These are phyloP conservation scores for Xerocomus amazonicus DNA, from an alignment of 1,284 basidiomycete genomes.

Conservation along the genomic window DNA sequence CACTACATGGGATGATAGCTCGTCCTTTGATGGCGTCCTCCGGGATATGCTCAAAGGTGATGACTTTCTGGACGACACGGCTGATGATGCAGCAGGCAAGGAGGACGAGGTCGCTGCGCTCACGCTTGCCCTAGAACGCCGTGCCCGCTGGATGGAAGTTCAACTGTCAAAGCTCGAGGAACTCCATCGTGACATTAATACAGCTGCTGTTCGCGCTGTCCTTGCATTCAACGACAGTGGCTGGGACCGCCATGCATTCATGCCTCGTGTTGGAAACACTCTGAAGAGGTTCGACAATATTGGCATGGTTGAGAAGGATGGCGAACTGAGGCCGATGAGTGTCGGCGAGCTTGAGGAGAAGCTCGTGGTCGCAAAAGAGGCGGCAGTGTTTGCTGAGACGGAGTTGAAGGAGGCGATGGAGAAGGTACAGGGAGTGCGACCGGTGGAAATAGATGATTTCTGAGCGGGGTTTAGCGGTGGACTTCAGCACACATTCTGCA, in stretches of 20 bases:
- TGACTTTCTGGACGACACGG: conserved; percentile 72
- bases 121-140: conserved; percentile 75
- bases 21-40: conserved; percentile 78
- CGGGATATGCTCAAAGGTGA: conserved; percentile 83
- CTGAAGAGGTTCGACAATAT: conserved; percentile 65
- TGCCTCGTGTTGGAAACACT: conserved; percentile 64
- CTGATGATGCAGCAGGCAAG: conserved; percentile 57
- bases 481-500: neutral
- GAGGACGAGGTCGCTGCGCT: conserved; percentile 80
- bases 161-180: conserved; percentile 82
- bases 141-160: conserved; percentile 86
- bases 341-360: conserved; percentile 72
- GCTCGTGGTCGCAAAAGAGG: conserved; percentile 63
- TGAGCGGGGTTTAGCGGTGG: conserved; percentile 15
- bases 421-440: conserved; percentile 52
- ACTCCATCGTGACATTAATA: conserved; percentile 81
- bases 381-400: conserved; percentile 64
- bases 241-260: conserved; percentile 67
- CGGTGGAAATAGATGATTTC: conserved; percentile 39
- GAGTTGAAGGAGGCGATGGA: conserved; percentile 72
- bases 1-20: conserved; percentile 82
- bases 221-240: conserved; percentile 78
- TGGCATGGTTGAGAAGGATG: conserved; percentile 50
- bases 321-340: conserved; percentile 50
- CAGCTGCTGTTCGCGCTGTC: conserved; percentile 75